Conservation (phyloP, 2,329 filamentous ascomycete genomes). For the Colletotrichum siamense region DNA sequence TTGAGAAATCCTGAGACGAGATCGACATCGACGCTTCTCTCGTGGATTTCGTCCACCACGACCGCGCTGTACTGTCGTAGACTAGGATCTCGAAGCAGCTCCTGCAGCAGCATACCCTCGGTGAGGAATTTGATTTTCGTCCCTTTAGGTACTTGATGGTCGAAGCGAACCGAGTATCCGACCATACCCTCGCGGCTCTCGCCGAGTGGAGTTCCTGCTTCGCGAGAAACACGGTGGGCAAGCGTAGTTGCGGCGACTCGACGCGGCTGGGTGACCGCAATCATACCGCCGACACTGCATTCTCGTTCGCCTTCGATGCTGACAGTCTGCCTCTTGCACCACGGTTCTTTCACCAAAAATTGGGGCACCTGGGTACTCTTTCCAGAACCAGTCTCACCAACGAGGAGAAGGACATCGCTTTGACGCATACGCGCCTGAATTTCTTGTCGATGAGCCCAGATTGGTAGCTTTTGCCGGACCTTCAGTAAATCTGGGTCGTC, state of each 20-base stretch:
- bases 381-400: constrained; percentile 94
- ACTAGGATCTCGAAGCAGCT: constrained; percentile 84
- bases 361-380: constrained; percentile 98
- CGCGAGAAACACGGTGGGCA: constrained; percentile 84
- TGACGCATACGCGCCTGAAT: constrained; percentile 70
- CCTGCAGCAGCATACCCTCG: constrained; percentile 94
- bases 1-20: constrained; percentile 87
- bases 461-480: constrained; percentile 74
- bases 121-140: constrained; percentile 93
- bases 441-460: constrained; percentile 75
- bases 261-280: constrained; percentile 93
- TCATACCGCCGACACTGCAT: constrained; percentile 72
- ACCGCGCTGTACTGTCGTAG: constrained; percentile 87
- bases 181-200: constrained; percentile 59
- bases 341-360: constrained; percentile 79
- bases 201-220: constrained; percentile 63
- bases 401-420: constrained; percentile 80
- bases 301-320: constrained; percentile 48
- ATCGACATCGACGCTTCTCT: constrained; percentile 94
- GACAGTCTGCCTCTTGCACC: constrained; percentile 71
- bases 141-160: constrained; percentile 82
- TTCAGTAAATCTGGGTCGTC: constrained; percentile 42
- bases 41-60: constrained; percentile 96
- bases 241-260: constrained; percentile 93
- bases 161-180: constrained; percentile 94